These are phyloP conservation scores for Fusarium proliferatum DNA, from an alignment of 2,329 filamentous ascomycete species.

Conservation along the genomic window DNA sequence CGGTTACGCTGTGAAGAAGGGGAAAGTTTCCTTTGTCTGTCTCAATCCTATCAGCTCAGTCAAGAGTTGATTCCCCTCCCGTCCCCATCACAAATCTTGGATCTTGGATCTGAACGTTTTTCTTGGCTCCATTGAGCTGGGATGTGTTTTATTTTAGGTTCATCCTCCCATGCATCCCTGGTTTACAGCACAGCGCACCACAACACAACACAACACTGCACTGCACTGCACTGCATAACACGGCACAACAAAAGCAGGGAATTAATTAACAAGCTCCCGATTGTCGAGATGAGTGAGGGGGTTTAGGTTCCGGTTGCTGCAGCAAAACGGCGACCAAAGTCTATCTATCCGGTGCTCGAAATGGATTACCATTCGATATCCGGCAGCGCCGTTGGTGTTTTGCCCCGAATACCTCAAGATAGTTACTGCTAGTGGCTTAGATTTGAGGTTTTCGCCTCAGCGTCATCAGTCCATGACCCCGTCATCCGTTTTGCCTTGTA, in stretches of 20 bases:
- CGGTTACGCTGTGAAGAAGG: neutral
- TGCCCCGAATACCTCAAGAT: too few relatives aligned
- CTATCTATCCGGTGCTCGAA: neutral
- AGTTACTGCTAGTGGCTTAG: neutral
- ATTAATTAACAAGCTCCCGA: neutral
- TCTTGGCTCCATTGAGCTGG: neutral
- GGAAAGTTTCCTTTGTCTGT: conserved; percentile 3
- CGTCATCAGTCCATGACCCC: conserved; percentile 26
- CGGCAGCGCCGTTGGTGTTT: neutral
- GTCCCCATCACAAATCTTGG: neutral
- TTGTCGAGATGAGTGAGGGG: neutral
- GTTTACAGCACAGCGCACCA: neutral
- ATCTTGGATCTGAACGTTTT: conserved; percentile 2
- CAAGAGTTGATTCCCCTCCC: neutral
- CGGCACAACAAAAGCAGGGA: neutral
- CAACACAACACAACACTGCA: neutral
- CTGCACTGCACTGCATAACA: neutral
- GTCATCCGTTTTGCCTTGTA: conserved; percentile 30
- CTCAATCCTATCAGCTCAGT: neutral
- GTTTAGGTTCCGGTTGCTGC: neutral
- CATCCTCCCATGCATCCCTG: neutral
- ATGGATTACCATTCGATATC: neutral
- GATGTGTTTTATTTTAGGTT: conserved; percentile 12
- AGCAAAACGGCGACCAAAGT: conserved; percentile 12
- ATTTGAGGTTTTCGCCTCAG: neutral